Evolutionary conservation across 371 early-diverging fungal genomes (phyloP).

Genomic region (Syncephalis plumigaleata): DNA sequence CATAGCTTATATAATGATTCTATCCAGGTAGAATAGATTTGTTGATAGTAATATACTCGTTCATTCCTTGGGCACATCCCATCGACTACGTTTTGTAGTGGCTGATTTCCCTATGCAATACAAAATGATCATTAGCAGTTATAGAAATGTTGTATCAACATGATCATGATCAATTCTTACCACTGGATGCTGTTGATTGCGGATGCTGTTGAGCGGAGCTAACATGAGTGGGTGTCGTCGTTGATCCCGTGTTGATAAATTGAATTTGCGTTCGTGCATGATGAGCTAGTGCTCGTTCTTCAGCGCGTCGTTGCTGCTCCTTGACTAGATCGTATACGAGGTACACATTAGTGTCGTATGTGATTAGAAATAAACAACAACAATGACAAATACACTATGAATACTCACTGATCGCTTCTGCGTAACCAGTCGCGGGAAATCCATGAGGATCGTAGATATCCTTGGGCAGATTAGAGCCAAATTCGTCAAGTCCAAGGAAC

Average conservation of each 20-base stretch:
- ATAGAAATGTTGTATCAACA: no score
- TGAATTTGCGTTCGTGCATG: conserved; percentile 6
- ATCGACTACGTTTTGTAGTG: no score
- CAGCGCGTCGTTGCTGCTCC: conserved; percentile 4
- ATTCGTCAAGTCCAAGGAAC: conserved; percentile 42
- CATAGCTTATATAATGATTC: no score
- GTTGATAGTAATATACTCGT: no score
- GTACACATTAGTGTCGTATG: background rate
- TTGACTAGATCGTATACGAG: conserved; percentile 5
- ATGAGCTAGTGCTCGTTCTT: conserved; percentile 7
- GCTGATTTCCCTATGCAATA: no score
- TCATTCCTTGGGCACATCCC: no score
- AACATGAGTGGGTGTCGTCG: background rate
- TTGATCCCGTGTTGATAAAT: conserved; percentile 3
- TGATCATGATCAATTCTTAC: no score
- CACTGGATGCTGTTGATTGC: no score
- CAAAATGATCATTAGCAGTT: no score
- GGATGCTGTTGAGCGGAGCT: no score
- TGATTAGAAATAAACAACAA: background rate
- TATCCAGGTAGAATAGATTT: no score
- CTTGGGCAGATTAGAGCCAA: conserved; percentile 35
- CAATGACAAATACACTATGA: background rate
- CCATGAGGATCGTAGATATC: conserved; percentile 36
- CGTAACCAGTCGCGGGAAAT: conserved; percentile 25
- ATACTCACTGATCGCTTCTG: conserved; percentile 26